A percentile compares a stretch with the other conserved stretches of the same genome.
Conservation (phyloP, 1,284 basidiomycete species). For the Phellopilus nigrolimitatus region DNA sequence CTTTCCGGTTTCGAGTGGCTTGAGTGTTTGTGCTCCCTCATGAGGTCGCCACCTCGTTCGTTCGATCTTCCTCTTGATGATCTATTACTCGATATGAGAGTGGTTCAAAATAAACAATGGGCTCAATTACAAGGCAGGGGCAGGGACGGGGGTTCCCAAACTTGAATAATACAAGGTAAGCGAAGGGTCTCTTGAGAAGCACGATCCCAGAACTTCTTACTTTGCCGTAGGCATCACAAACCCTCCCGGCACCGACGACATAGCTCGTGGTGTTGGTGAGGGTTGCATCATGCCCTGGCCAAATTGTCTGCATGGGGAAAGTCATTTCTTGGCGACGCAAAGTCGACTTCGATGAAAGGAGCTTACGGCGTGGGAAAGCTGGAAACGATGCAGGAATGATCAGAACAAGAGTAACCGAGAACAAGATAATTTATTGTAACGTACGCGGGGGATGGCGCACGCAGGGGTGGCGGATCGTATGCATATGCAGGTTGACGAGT, state of each 20-base stretch:
- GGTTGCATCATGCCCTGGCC: constrained; percentile 1
- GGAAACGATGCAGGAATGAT: not conserved
- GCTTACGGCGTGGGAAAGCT: constrained; percentile 12
- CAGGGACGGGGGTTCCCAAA: not conserved
- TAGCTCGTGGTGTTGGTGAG: not conserved
- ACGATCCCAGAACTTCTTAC: constrained; percentile 1
- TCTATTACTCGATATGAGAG: not conserved
- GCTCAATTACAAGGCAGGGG: not conserved
- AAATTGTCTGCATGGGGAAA: not conserved
- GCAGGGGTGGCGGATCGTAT: not conserved
- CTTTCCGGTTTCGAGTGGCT: constrained; percentile 1
- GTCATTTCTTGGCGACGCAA: not conserved
- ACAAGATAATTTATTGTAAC: not conserved
- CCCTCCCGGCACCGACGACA: constrained; percentile 6
- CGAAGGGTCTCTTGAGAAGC: not conserved
- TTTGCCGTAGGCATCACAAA: constrained; percentile 10
- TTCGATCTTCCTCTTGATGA: constrained; percentile 5
- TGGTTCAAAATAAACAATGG: too few species aligned
- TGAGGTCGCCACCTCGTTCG: constrained; percentile 7
- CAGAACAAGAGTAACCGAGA: not conserved
- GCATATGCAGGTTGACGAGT: constrained; percentile 4
- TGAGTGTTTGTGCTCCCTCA: not conserved
- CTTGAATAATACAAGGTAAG: not conserved
- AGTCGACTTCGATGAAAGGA: not conserved
- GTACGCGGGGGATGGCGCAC: constrained; percentile 11